Evolutionary conservation across 2,329 filamentous ascomycete genomes (phyloP), one percentile per base, ranked within the genome.

Genomic region (Colletotrichum tabaci): DNA sequence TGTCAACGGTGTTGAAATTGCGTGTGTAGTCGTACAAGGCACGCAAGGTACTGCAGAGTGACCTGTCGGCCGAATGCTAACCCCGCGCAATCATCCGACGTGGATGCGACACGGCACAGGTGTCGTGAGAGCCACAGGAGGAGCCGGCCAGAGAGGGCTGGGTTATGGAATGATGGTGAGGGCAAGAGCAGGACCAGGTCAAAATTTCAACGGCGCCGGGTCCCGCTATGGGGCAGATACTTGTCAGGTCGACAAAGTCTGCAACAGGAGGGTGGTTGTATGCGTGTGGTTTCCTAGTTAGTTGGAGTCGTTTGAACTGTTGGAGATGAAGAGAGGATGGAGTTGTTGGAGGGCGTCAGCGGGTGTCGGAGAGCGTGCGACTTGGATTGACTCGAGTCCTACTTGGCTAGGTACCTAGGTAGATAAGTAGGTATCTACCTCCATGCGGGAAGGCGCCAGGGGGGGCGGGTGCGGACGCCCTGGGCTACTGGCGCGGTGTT

Each of bases 401-500:
- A 35, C 30, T 35, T 35, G 30, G 7, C 30, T 35, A 35, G 30
- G 30, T 35, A 30, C 26, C 26, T 30, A 30, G 21, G 21, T 23
- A 23, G 26, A 1, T 6, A 30, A 1, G 26, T 30, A 38, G 9
- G 35, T 38, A 10, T 38, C 9, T 38, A 38, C 2, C 35, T 38
- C 10, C 35, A 38, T 38, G 50, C 26, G 47, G 35, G 30, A 18
- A 50, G n/a, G 40, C 30, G 23, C 35, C 46, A 42, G 58, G 30
- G 21, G 35, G 18, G n/a, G 50, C 35, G 38, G 52, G n/a, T 21
- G 66, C 61, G 26, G 30, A 26, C 21, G 35, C 9, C 35, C 35
- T 38, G 35, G 35, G 8, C 35, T 38, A 30, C 23, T 15, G 62
- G 63, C 8, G 53, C 42, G 66, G 61, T 46, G 66, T 55, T 52